Evolutionary conservation across 768 basidiomycete genomes (phyloP), one percentile per base, ranked within the genome.

Genomic region (Pisolithus orientalis): DNA sequence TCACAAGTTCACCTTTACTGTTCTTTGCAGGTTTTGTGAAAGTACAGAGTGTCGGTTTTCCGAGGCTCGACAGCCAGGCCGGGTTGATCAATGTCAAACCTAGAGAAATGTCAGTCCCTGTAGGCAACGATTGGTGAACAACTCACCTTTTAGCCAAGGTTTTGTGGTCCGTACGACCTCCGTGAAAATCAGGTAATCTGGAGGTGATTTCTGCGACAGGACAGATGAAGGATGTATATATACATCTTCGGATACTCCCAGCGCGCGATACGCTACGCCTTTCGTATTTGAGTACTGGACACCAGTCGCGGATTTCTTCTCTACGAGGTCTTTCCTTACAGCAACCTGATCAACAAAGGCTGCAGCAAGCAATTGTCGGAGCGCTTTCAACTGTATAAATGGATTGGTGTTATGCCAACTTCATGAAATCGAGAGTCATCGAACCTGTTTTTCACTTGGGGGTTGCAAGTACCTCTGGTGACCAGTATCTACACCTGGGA

Each of bases 341-440:
- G 96, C 96, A 13, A 97, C 83, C 68, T 95, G 92, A 67, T 99
- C 94, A 57, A 98, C 90, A 70, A 96, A 97, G 14, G 83, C 90
- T 9, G 95, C 87, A 0, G 89, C 77, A 44, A 97, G 63, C 9
- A 97, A 76, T 64, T 98, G 96, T 39, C 90, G 80, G 10, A 99
- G 75, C 16, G 90, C 83, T 67, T 95, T 97, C 58, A 97, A 75
- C 90, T 97, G n/a, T n/a, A 4, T 17, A 3, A n/a, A 53, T n/a
- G 52, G 32, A 49, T 52, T 11, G 60, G 46, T 29, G 43, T 14
- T 48, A 39, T 48, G 37, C 1, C 14, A 17, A 29, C n/a, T 14
- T 34, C 5, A 13, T 14, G 29, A 39, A 17, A 31, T 28, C 11
- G 11, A 17, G 46, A 53, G 38, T 13, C 31, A 44, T 6, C 72